These are phyloP conservation scores for Ploettnerulaceae sp. DNA, from an alignment of 2,329 filamentous ascomycete genomes.

Conservation along the genomic window DNA sequence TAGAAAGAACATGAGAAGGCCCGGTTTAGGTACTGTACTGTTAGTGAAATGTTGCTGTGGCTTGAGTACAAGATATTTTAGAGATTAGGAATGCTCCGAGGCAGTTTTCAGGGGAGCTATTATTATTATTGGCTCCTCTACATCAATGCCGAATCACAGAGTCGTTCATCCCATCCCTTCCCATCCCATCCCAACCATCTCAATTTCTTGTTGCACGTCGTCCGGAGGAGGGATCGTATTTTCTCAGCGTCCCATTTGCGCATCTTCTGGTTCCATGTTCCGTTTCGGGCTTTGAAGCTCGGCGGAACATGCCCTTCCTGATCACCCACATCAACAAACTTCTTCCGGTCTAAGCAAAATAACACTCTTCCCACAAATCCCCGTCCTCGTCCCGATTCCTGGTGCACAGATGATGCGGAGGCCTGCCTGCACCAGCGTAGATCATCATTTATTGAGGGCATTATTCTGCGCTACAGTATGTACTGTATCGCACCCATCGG, in stretches of 20 bases:
- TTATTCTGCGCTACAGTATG: slow-evolving; percentile 1
- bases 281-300: not conserved
- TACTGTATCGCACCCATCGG: not conserved
- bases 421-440: slow-evolving; percentile 7
- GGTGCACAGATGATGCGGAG: slow-evolving; percentile 13
- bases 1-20: no score
- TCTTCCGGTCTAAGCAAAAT: slow-evolving; percentile 7
- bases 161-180: not conserved
- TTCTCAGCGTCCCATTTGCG: slow-evolving; percentile 1
- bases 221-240: slow-evolving; percentile 5
- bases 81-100: not conserved
- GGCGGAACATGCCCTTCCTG: slow-evolving; percentile 18
- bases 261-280: slow-evolving; percentile 5
- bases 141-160: not conserved
- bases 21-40: no score
- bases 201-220: slow-evolving; percentile 14
- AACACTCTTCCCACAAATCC: slow-evolving; percentile 14
- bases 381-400: slow-evolving; percentile 4
- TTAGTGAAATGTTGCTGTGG: no score
- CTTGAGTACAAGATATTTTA: no score
- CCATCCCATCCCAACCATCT: not conserved
- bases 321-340: not conserved
- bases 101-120: not conserved
- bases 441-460: no score
- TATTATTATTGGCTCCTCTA: not conserved